phyloP scores from a whole-genome alignment of 306 rosid genomes.

The Bauhinia variegata region DNA sequence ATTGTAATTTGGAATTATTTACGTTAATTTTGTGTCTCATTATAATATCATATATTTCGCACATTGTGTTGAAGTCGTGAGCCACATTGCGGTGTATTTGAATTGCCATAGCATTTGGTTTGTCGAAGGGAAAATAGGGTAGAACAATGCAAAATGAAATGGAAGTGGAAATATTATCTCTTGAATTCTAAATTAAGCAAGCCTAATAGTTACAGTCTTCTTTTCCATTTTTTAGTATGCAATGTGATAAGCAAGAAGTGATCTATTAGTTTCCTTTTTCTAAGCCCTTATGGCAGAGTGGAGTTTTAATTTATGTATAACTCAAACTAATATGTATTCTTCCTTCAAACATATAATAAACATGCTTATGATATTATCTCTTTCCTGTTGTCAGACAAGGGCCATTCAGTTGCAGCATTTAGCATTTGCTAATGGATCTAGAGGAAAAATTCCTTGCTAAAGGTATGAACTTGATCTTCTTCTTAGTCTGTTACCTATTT shows the following conservation, averaged over 20 bases:
- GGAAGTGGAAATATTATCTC: no score
- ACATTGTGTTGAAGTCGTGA: constrained; percentile 13
- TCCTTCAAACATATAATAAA: neutral
- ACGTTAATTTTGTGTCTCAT: constrained; percentile 10
- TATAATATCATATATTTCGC: constrained; percentile 18
- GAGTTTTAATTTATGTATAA: no score
- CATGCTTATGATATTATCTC: constrained; percentile 15
- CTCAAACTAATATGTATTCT: no score
- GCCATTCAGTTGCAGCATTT: constrained; percentile 29
- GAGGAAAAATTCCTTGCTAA: constrained; percentile 68
- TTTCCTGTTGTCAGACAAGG: constrained; percentile 45
- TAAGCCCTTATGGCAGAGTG: no score
- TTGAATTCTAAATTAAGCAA: no score
- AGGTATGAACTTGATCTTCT: constrained; percentile 60
- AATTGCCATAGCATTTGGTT: neutral
- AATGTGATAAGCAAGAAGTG: no score
- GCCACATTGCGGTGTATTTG: constrained; percentile 39
- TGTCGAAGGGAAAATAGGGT: neutral
- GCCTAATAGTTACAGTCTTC: constrained; percentile 9
- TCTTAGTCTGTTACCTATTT: constrained; percentile 12
- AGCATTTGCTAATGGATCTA: constrained; percentile 54
- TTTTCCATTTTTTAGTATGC: no score
- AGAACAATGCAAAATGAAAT: no score
- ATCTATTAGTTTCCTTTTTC: no score
- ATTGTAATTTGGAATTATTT: constrained; percentile 9